phyloP scores from a whole-genome alignment of 2,329 filamentous ascomycete species.

The Geosmithia putterillii region DNA sequence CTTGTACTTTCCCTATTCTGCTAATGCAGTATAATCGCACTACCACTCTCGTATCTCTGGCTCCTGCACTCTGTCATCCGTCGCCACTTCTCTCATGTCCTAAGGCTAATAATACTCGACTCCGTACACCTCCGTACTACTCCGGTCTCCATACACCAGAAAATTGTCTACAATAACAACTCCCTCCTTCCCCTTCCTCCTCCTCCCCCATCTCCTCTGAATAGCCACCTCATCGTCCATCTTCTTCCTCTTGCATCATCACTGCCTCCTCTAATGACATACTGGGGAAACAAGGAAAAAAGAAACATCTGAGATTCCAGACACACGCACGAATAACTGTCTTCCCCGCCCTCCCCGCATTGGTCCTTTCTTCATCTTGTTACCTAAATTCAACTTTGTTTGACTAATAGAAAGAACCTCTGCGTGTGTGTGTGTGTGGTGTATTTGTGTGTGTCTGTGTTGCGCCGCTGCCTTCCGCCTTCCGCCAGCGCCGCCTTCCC shows the following conservation, averaged over 20 bases:
- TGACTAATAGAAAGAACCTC: constrained; percentile 14
- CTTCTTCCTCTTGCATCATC: not conserved
- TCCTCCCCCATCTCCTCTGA: not conserved
- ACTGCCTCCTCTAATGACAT: not conserved
- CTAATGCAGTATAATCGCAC: no score
- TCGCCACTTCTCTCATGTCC: no score
- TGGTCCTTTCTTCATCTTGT: constrained; percentile 5
- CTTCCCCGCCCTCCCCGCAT: constrained; percentile 3
- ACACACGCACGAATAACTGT: not conserved
- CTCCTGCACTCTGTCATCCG: no score
- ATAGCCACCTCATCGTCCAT: not conserved
- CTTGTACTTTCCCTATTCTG: not conserved
- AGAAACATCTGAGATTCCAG: no score
- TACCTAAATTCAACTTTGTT: constrained; percentile 12
- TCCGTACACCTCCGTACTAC: no score
- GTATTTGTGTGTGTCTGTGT: not conserved
- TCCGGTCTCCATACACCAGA: no score
- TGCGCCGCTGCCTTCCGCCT: not conserved
- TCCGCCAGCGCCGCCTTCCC: not conserved
- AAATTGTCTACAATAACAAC: not conserved
- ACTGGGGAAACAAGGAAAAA: not conserved
- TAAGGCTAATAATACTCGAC: no score
- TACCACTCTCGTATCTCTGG: no score
- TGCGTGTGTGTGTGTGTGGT: not conserved
- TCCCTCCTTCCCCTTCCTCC: not conserved